Percentiles rank a stretch among this genome's conserved stretches.
Evolutionary conservation across 768 basidiomycete species (phyloP).

Genomic region (Phanerochaete sordida): DNA sequence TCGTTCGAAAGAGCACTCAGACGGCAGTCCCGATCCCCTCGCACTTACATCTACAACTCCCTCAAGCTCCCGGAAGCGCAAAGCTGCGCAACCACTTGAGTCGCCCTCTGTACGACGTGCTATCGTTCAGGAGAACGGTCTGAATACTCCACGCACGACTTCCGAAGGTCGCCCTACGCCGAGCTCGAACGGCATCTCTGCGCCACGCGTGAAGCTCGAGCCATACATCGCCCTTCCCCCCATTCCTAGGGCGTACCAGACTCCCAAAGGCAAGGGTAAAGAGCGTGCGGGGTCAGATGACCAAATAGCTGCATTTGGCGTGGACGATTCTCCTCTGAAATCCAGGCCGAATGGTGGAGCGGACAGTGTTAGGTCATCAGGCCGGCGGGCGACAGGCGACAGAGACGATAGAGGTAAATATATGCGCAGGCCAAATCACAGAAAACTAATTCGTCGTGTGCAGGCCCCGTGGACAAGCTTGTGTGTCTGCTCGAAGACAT

Average conservation of each 20-base stretch:
- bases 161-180: slow-evolving; percentile 6
- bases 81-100: slow-evolving; percentile 52
- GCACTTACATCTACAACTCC: slow-evolving; percentile 33
- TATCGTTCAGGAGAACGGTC: slow-evolving; percentile 24
- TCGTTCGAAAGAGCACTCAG: slow-evolving; percentile 4
- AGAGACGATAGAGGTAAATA: slow-evolving; percentile 68
- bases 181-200: slow-evolving; percentile 8
- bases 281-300: slow-evolving; percentile 34
- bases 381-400: slow-evolving; percentile 59
- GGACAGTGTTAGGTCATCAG: slow-evolving; percentile 45
- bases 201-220: slow-evolving; percentile 19
- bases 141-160: neutral
- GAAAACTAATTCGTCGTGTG: neutral
- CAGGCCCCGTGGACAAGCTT: slow-evolving; percentile 75
- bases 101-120: slow-evolving; percentile 66
- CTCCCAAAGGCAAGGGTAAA: slow-evolving; percentile 29
- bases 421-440: slow-evolving; percentile 3
- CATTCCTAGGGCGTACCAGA: slow-evolving; percentile 19
- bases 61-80: slow-evolving; percentile 53
- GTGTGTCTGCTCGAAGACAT: slow-evolving; percentile 76
- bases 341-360: slow-evolving; percentile 6
- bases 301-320: slow-evolving; percentile 55
- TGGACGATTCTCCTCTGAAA: slow-evolving; percentile 22
- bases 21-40: slow-evolving; percentile 58
- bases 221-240: slow-evolving; percentile 29